Percentiles rank a stretch among this genome's conserved stretches.
Evolutionary conservation across 495 filamentous ascomycete species (phyloP).

Genomic region (Niebla homalea): DNA sequence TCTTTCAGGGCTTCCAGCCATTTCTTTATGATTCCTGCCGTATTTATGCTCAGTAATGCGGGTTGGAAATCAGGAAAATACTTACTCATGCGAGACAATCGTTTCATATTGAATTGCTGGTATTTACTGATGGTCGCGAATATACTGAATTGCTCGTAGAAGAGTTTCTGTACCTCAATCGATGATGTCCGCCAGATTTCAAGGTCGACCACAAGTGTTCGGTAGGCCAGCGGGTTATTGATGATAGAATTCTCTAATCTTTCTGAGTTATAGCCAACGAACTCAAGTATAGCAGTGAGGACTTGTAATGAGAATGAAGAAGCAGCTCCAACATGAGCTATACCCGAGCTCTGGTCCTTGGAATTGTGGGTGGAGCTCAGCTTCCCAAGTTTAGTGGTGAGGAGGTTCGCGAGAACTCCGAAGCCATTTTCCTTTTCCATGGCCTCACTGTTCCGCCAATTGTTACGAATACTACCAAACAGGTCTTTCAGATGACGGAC

Average conservation of each 20-base stretch:
- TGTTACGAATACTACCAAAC: slow-evolving; percentile 69
- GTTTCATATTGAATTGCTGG: slow-evolving; percentile 78
- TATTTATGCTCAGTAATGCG: slow-evolving; percentile 9
- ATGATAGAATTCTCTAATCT: slow-evolving; percentile 77
- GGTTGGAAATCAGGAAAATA: slow-evolving; percentile 9
- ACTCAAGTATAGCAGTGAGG: slow-evolving; percentile 62
- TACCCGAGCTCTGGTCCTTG: slow-evolving; percentile 33
- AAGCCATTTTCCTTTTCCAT: slow-evolving; percentile 96
- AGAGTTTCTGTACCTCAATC: slow-evolving; percentile 60
- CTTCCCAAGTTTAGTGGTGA: slow-evolving; percentile 59
- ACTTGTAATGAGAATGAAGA: slow-evolving; percentile 39
- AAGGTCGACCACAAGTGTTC: slow-evolving; percentile 79
- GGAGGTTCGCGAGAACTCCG: slow-evolving; percentile 63
- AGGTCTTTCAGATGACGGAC: slow-evolving; percentile 70
- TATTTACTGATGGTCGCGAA: slow-evolving; percentile 79
- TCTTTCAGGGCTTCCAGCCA: slow-evolving; percentile 79
- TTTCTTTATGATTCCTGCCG: slow-evolving; percentile 71
- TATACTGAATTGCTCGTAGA: slow-evolving; percentile 78
- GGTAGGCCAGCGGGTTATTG: slow-evolving; percentile 87
- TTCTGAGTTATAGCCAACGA: slow-evolving; percentile 72
- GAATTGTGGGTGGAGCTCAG: background rate
- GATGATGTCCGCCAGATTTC: slow-evolving; percentile 81
- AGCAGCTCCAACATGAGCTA: slow-evolving; percentile 4
- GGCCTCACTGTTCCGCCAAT: slow-evolving; percentile 95
- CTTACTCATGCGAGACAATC: slow-evolving; percentile 83